Evolutionary conservation across 805 yeast genomes (phyloP).

Genomic region (Metschnikowia peoriensis): DNA sequence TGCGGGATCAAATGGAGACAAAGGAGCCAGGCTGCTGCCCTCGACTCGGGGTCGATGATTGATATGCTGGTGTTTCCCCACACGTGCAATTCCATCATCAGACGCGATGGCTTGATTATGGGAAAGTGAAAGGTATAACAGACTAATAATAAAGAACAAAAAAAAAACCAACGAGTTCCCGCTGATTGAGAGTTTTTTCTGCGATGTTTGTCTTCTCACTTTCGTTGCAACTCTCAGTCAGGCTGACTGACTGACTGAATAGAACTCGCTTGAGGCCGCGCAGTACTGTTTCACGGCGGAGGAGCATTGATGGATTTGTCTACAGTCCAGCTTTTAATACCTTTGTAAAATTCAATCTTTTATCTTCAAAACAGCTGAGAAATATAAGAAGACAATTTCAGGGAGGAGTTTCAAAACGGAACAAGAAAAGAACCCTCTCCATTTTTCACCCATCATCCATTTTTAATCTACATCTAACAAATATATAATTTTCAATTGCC

Average conservation of each 20-base stretch:
- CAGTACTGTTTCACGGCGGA: background rate
- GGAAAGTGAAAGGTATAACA: too few relatives aligned
- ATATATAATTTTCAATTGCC: background rate
- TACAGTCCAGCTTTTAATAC: background rate
- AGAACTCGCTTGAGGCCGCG: background rate
- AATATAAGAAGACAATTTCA: too few relatives aligned
- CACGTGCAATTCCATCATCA: constrained; percentile 39
- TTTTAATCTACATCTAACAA: background rate
- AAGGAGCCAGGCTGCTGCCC: constrained; percentile 48
- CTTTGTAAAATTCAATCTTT: too few relatives aligned
- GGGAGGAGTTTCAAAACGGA: too few relatives aligned
- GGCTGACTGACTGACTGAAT: background rate
- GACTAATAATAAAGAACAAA: too few relatives aligned
- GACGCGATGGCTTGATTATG: too few relatives aligned
- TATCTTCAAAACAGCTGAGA: too few relatives aligned
- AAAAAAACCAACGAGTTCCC: too few relatives aligned
- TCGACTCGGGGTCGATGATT: constrained; percentile 49
- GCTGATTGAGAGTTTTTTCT: too few relatives aligned
- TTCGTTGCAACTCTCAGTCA: background rate
- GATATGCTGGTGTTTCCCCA: constrained; percentile 54
- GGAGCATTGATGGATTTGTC: background rate
- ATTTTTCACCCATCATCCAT: too few relatives aligned
- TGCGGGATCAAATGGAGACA: constrained; percentile 18
- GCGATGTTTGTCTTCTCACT: background rate
- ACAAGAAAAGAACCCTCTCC: too few relatives aligned